A percentile compares a stretch with the other conserved stretches of the same genome.
Conservation (phyloP, 108 stramenopile genomes). For the Discostella pseudostelligera region DNA sequence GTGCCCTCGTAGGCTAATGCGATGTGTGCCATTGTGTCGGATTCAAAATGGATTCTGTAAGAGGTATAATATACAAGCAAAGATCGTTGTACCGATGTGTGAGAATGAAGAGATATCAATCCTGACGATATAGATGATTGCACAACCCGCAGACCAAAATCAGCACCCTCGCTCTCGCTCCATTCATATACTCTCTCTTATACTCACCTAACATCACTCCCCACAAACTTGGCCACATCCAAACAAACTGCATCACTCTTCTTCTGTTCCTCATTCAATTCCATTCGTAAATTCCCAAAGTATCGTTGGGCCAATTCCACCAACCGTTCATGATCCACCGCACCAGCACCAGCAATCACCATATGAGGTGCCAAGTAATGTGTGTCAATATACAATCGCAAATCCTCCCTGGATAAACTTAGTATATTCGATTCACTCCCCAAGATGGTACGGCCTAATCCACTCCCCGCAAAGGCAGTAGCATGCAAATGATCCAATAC, state of each 20-base stretch:
- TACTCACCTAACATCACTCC: slow-evolving; percentile 87
- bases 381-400: slow-evolving; percentile 90
- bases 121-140: too few species aligned
- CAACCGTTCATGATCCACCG: slow-evolving; percentile 88
- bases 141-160: too few species aligned
- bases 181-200: neutral
- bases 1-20: slow-evolving; percentile 97
- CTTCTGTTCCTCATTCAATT: slow-evolving; percentile 57
- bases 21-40: slow-evolving; percentile 91
- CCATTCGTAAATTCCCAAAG: slow-evolving; percentile 84
- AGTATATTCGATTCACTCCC: slow-evolving; percentile 94
- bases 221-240: slow-evolving; percentile 94
- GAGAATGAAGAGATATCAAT: too few species aligned
- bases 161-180: too few species aligned
- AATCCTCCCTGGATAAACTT: slow-evolving; percentile 77
- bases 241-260: slow-evolving; percentile 75
- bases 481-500: slow-evolving; percentile 98
- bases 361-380: slow-evolving; percentile 99
- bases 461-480: slow-evolving; percentile 92
- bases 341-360: slow-evolving; percentile 98
- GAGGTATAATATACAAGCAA: neutral
- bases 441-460: slow-evolving; percentile 96
- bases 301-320: slow-evolving; percentile 87
- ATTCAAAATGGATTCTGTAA: slow-evolving; percentile 78
- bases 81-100: too few species aligned